Evolutionary conservation across 2,329 filamentous ascomycete genomes (phyloP).

Genomic region (Talaromyces islandicus): DNA sequence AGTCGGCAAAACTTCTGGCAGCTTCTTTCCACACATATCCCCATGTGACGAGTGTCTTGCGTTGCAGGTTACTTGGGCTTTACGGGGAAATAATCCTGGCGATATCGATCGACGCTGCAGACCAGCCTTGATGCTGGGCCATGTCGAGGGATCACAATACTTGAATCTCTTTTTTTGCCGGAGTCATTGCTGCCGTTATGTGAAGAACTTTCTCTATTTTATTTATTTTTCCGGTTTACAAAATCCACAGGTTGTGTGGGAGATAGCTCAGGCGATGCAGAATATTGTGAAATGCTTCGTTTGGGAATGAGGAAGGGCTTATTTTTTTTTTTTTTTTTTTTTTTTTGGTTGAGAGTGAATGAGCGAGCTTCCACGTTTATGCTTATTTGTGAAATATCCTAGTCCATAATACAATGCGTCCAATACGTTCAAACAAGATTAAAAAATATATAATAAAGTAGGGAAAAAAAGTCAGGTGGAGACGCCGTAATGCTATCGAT

Average conservation of each 20-base stretch:
- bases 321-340: neutral
- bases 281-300: conserved; percentile 50
- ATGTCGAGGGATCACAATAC: neutral
- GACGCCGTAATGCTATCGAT: neutral
- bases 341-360: neutral
- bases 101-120: neutral
- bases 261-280: conserved; percentile 28
- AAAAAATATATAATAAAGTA: too few species aligned
- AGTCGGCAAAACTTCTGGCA: neutral
- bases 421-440: neutral
- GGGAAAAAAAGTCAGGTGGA: neutral
- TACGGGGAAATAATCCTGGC: neutral
- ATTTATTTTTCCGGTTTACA: neutral
- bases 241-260: conserved; percentile 8
- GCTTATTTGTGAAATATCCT: neutral
- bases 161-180: neutral
- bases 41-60: neutral
- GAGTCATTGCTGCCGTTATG: neutral
- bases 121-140: neutral
- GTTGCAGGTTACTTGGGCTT: neutral
- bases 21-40: neutral
- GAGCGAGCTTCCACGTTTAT: neutral
- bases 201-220: neutral
- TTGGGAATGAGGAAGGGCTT: conserved; percentile 5
- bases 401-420: conserved; percentile 13